phyloP scores from a whole-genome alignment of 495 filamentous ascomycete species.

The Penicillium psychrofluorescens region DNA sequence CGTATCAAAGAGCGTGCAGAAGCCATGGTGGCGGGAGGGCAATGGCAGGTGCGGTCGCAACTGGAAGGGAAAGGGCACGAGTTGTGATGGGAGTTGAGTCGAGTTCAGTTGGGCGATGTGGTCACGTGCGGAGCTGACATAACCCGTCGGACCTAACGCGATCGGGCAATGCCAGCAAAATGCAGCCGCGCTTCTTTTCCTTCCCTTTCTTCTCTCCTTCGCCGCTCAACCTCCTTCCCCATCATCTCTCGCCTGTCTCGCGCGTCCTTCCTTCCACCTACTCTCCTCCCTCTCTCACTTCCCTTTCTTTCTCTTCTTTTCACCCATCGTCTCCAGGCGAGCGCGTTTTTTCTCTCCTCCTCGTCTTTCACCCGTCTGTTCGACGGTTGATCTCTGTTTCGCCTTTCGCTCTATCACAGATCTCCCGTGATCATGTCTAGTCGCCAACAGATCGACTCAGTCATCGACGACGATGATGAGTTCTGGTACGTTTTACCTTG shows the following conservation, averaged over 20 bases:
- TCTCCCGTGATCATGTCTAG: slow-evolving; percentile 44
- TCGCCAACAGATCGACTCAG: slow-evolving; percentile 77
- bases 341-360: slow-evolving; percentile 9
- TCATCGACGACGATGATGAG: slow-evolving; percentile 96
- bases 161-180: slow-evolving; percentile 35
- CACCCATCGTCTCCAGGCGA: slow-evolving; percentile 5
- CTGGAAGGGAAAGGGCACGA: slow-evolving; percentile 18
- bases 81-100: slow-evolving; percentile 14
- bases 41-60: slow-evolving; percentile 19
- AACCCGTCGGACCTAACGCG: slow-evolving; percentile 11
- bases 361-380: slow-evolving; percentile 16
- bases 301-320: slow-evolving; percentile 5
- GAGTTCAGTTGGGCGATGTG: neutral
- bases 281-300: slow-evolving; percentile 5
- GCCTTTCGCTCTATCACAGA: slow-evolving; percentile 18
- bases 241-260: slow-evolving; percentile 6
- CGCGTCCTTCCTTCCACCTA: slow-evolving; percentile 2
- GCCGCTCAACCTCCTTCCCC: slow-evolving; percentile 8
- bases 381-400: slow-evolving; percentile 16
- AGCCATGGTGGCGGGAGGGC: slow-evolving; percentile 32
- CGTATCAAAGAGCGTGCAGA: slow-evolving; percentile 58
- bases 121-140: slow-evolving; percentile 26
- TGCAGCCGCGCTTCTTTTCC: slow-evolving; percentile 34
- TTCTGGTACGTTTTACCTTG: slow-evolving; percentile 57
- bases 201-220: slow-evolving; percentile 20